Evolutionary conservation across 1,284 basidiomycete genomes (phyloP), one percentile per base, ranked within the genome.

Genomic region (Hemileia vastatrix): DNA sequence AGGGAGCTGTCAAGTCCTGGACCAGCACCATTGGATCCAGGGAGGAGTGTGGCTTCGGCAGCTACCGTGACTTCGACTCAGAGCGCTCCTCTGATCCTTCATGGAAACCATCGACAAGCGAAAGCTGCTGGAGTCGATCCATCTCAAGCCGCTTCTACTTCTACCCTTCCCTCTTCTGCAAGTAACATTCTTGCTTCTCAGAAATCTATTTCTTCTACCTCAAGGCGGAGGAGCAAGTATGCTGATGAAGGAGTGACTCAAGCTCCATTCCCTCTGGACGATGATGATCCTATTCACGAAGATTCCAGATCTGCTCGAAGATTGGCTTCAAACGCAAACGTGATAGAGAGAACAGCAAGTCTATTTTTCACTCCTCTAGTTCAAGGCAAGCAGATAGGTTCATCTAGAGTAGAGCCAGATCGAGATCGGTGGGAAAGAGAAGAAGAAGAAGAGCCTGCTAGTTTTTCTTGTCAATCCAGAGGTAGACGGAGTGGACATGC

Each of bases 61-160:
- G 36, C 36, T 11, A 40, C 36, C 9, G 36, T 69, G 47, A 69
- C 61, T 19, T 62, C 60, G 40, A 65, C 59, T 1, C 65, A 62
- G 21, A 60, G 55, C 15, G 66, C 65, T 9, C 61, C 62, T 4
- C 64, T 67, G 3, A 57, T 65, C 4, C 53, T 69, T 40, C 67
- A 69, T 19, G 67, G 63, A n/a, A 69, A 69, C 49, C 49, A 45
- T n/a, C 48, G 65, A 4, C 67, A 69, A 19, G 67, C 67, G 0
- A 40, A 61, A 1, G 63, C 63, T 0, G 64, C 64, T 2, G 64
- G 36, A 11, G 36, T 40, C 8, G 36, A 40, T 15, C 36, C 36
- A 9, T 11, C 9, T 40, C 36, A 40, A 15, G 36, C 15, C 36
- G 36, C 36, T 11, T 40, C 36, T 40, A 40, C 36, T 40, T 40